Percentiles rank a stretch among this genome's conserved stretches.
phyloP scores from a whole-genome alignment of 495 filamentous ascomycete genomes.

The Podospora didyma region DNA sequence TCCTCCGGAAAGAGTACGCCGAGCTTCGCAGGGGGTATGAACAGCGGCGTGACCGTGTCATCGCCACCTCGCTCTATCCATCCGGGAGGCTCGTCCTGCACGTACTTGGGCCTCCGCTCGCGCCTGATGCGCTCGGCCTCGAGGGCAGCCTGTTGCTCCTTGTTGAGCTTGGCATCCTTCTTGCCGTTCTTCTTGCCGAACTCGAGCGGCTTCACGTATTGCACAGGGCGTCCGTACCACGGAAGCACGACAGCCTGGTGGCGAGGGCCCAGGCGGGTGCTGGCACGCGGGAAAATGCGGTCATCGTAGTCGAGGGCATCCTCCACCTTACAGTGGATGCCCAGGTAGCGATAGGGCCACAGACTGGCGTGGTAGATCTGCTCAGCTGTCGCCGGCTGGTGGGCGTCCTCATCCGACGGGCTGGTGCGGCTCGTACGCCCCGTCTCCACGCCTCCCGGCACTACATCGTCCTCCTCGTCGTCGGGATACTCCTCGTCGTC shows the following conservation, averaged over 20 bases:
- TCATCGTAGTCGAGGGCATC: conserved; percentile 97
- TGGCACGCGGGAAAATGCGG: conserved; percentile 93
- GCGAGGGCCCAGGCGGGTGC: conserved; percentile 84
- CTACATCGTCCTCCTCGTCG: conserved; percentile 77
- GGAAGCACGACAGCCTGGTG: conserved; percentile 83
- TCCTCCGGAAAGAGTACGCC: conserved; percentile 41
- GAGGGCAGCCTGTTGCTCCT: conserved; percentile 70
- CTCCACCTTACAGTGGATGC: conserved; percentile 92
- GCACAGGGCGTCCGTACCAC: conserved; percentile 81
- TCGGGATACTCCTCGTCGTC: conserved; percentile 49
- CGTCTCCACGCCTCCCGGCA: conserved; percentile 74
- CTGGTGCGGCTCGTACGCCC: conserved; percentile 56
- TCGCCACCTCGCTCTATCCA: conserved; percentile 85
- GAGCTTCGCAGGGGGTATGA: conserved; percentile 55
- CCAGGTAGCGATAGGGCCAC: conserved; percentile 96
- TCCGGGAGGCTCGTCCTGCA: conserved; percentile 84
- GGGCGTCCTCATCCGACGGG: conserved; percentile 49
- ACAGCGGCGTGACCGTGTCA: conserved; percentile 51
- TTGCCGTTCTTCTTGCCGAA: conserved; percentile 67
- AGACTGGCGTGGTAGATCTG: conserved; percentile 87
- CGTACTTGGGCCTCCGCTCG: conserved; percentile 84
- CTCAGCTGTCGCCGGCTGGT: conserved; percentile 75
- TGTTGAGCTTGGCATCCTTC: conserved; percentile 67
- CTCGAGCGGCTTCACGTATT: conserved; percentile 84
- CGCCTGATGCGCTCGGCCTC: conserved; percentile 75